Evolutionary conservation across 73 alveolate species (phyloP), one percentile per base, ranked within the genome.

Genomic region (Blepharisma japonicum): DNA sequence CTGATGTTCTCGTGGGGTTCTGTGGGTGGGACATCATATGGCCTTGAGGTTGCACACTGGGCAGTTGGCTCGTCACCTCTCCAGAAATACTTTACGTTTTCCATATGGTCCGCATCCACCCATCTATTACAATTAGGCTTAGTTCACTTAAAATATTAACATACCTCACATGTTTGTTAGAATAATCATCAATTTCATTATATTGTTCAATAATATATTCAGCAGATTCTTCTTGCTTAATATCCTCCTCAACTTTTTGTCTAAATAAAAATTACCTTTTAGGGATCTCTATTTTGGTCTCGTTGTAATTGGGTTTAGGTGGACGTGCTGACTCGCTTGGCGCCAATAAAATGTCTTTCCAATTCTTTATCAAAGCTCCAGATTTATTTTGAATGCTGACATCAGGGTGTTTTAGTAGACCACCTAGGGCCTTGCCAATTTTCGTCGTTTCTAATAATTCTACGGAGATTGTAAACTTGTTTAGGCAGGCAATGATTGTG

Each of bases 31-130:
- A 14, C 27, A 11, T 53, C 67, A 14, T 53, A 20, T 9, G 77
- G 77, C 77, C 77, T n/a, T 25, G 53, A 25, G n/a, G 56, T 20
- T 14, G 77, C 77, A 61, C 50, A 20, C 14, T 21, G 18, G 21
- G 77, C 38, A 38, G 14, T 61, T 25, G 77, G 77, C 14, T 61
- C 50, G 49, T 61, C 77, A 25, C 21, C n/a, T 61, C 77, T 61
- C 77, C 77, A 61, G 50, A 61, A 61, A 25, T 61, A 20, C 21
- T 61, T 61, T n/a, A 61, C 56, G 21, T 21, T 20, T 53, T 53
- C 67, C n/a, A 53, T 11, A 20, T 20, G 23, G n/a, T 53, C 67
- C 23, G n/a, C 27, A 53, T 53, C 67, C n/a, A 20, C 67, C 67
- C 67, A 53, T 53, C 67, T 53, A 53, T 53, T 53, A 53, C 67